Conservation (phyloP, 2,329 filamentous ascomycete genomes). For the Biscogniauxia mediterranea region DNA sequence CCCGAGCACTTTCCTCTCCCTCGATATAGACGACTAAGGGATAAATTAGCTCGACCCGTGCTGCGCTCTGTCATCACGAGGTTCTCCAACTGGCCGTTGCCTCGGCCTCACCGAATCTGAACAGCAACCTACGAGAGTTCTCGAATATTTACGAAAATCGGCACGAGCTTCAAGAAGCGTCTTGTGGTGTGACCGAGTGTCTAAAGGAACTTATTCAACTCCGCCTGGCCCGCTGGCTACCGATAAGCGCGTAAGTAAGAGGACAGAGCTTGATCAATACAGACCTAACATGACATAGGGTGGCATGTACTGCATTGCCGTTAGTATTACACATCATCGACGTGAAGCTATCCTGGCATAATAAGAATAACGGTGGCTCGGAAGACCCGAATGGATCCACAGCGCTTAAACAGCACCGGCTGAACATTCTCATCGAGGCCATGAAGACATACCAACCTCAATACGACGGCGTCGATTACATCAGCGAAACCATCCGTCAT, state of each 20-base stretch:
- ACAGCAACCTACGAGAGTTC: conserved; percentile 32
- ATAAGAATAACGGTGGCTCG: conserved; percentile 15
- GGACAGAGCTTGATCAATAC: background rate
- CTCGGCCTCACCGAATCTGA: conserved; percentile 35
- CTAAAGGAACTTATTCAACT: conserved; percentile 47
- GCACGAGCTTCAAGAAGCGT: conserved; percentile 44
- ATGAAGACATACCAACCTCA: conserved; percentile 46
- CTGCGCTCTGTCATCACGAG: conserved; percentile 47
- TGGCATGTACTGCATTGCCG: conserved; percentile 37
- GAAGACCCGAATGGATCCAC: conserved; percentile 33
- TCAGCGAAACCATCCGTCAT: conserved; percentile 43
- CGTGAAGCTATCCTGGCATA: conserved; percentile 35
- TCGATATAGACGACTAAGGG: conserved; percentile 8
- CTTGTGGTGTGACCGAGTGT: conserved; percentile 43
- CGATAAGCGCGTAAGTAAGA: conserved; percentile 44
- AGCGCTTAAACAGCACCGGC: conserved; percentile 42
- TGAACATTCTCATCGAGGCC: conserved; percentile 44
- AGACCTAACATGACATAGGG: conserved; percentile 15
- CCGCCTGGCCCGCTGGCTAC: conserved; percentile 44
- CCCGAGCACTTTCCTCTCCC: too few relatives aligned
- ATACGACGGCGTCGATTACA: conserved; percentile 46
- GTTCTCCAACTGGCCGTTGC: conserved; percentile 43
- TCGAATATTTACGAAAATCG: conserved; percentile 40
- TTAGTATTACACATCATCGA: conserved; percentile 39
- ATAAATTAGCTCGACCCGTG: conserved; percentile 37